Evolutionary conservation across 176 grass and related monocot genomes (phyloP), one percentile per base, ranked within the genome.

Genomic region (Hordeum vulgare): DNA sequence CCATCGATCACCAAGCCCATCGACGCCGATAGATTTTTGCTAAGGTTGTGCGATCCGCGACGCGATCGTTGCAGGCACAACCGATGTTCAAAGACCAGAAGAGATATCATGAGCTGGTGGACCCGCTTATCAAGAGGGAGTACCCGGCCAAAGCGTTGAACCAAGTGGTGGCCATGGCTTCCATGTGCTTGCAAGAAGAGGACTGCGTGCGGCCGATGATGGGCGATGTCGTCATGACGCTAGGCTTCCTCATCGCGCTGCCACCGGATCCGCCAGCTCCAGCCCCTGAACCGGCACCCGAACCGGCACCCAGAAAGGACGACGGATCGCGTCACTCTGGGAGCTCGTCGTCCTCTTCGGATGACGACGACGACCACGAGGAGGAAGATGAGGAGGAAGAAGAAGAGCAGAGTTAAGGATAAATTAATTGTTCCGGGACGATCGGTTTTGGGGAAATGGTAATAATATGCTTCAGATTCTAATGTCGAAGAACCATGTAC

Each of bases 121-220:
- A 97, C 74, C 92, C 95, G 4, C 72, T 94, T 11, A 73, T 97
- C n/a, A 87, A 91, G 33, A 74, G 40, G 37, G 81, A 85, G 62
- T 94, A 97, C 65, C 82, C 92, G 21, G 33, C 92, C 54, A 97
- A 97, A 62, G 92, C 73, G 18, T 51, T 97, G 41, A 93, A 94
- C 58, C 95, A 97, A 83, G 88, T 94, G 68, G 95, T 94, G 27
- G 95, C 95, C 9, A 91, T 97, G 87, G 95, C 92, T 11, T 90
- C 95, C 18, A 97, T 97, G 92, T 97, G 95, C 87, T 83, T 97
- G 78, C 95, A 97, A 61, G 95, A 97, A 84, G 95, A 97, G 61
- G 86, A 89, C 39, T 93, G 69, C 5, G 92, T 97, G 35, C 86
- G 95, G 37, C 95, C 95, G 3, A 41, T 94, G 27, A 97, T 97